phyloP scores from a whole-genome alignment of 352 stramenopile species.

The Phytophthora lateralis region DNA sequence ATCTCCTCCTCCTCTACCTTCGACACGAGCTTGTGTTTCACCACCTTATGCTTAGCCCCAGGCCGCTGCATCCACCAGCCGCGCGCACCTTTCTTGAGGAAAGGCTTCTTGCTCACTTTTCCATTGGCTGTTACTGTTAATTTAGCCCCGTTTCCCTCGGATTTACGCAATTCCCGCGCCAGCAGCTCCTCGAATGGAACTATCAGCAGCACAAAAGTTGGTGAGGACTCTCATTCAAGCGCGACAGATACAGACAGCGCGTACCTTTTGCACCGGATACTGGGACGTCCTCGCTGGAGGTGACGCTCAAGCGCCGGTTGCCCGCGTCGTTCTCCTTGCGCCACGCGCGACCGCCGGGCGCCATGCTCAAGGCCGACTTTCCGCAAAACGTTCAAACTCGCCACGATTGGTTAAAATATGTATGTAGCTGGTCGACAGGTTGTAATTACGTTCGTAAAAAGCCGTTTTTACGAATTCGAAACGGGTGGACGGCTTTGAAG shows the following conservation, averaged over 20 bases:
- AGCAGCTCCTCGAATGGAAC: conserved; percentile 76
- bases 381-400: conserved; percentile 2
- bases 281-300: conserved; percentile 26
- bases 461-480: conserved; percentile 16
- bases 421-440: conserved; percentile 9
- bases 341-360: conserved; percentile 13
- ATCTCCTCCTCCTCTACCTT: conserved; percentile 39
- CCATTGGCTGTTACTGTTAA: background rate
- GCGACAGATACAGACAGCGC: background rate
- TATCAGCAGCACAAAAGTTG: conserved; percentile 19
- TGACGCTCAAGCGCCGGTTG: conserved; percentile 19
- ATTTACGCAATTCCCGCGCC: conserved; percentile 64
- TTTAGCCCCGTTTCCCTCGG: conserved; percentile 12
- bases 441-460: conserved; percentile 28
- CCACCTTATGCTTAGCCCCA: conserved; percentile 54
- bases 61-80: conserved; percentile 85
- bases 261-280: conserved; percentile 29
- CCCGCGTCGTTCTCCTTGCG: conserved; percentile 35
- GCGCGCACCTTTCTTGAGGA: conserved; percentile 76
- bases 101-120: conserved; percentile 50
- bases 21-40: conserved; percentile 65
- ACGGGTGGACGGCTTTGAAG: conserved; percentile 15
- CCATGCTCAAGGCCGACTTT: conserved; percentile 11
- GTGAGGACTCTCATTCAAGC: background rate
- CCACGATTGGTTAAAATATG: conserved; percentile 23